Evolutionary conservation across 2,329 filamentous ascomycete species (phyloP), one percentile per base, ranked within the genome.

Genomic region (Fusarium pseudonygamai): DNA sequence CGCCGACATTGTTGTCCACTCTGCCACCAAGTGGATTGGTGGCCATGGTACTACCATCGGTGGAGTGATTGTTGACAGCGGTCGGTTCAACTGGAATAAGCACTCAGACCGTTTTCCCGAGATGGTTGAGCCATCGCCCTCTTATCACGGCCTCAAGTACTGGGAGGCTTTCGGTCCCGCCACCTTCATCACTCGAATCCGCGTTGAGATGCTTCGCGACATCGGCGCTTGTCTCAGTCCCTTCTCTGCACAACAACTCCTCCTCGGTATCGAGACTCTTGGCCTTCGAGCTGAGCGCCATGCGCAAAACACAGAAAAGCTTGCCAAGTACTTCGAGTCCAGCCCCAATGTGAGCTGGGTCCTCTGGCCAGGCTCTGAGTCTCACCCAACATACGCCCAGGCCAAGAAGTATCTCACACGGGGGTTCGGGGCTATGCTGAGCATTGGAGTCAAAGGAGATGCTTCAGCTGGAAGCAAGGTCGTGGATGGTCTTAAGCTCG

Each of bases 21-120:
- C 93, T 42, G 95, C 95, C 11, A 97, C 95, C 64, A 98, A 98
- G 84, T 98, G 95, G 95, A 98, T 98, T 72, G 95, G 95, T 62
- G 95, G 95, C 39, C 96, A 98, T 82, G 96, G 95, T 67, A 97
- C 95, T 45, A 97, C 95, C 26, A 93, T 98, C 74, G 95, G 89
- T 66, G 95, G 95, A 69, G 89, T 97, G 46, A 89, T 98, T 42
- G 87, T 98, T 72, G 95, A 98, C 84, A 90, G 92, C 74, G 95
- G 95, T 78, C 96, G 94, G 81, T 98, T 98, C 81, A 92, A 97
- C 86, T 98, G 96, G 95, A 94, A 93, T 77, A 92, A 92, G 83
- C 84, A 97, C 81, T 92, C 87, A 46, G 89, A 89, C 76, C 92
- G 95, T 22, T 98, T 98, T 87, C 96, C 96, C 2, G 93, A 98